Percentiles rank a stretch among this genome's conserved stretches.
Evolutionary conservation across 2,329 filamentous ascomycete genomes (phyloP).

Genomic region (Talaromyces sp.): DNA sequence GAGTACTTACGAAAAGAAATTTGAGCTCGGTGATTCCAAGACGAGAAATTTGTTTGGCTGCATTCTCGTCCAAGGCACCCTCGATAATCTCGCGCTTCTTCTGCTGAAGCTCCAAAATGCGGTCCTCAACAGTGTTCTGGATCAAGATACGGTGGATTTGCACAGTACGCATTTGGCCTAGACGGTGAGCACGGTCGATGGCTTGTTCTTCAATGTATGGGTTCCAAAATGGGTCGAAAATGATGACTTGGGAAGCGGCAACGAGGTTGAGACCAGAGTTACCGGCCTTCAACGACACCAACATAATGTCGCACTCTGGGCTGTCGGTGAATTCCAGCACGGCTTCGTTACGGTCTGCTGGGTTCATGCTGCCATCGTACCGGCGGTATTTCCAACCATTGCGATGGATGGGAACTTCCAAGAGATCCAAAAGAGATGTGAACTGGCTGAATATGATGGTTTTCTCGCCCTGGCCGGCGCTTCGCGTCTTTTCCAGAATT

Average conservation of each 20-base stretch:
- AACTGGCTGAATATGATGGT: constrained; percentile 80
- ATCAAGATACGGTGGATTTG: constrained; percentile 77
- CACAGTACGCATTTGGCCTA: constrained; percentile 72
- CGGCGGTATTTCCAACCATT: constrained; percentile 58
- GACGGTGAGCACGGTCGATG: constrained; percentile 82
- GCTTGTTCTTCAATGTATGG: constrained; percentile 90
- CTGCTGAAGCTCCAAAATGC: constrained; percentile 74
- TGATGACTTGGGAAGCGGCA: constrained; percentile 77
- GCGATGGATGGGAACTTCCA: constrained; percentile 67
- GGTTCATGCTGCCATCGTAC: constrained; percentile 73
- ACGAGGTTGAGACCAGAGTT: constrained; percentile 85
- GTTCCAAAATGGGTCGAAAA: constrained; percentile 93
- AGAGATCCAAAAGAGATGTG: constrained; percentile 70
- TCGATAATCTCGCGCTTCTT: constrained; percentile 74
- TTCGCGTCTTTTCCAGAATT: constrained; percentile 52
- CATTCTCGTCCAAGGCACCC: constrained; percentile 72
- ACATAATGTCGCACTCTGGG: constrained; percentile 61
- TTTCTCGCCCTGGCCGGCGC: constrained; percentile 59
- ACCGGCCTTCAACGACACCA: constrained; percentile 74
- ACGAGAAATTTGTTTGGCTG: constrained; percentile 61
- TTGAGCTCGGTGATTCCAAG: constrained; percentile 64
- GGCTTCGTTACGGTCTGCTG: constrained; percentile 61
- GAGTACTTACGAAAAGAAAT: constrained; percentile 58
- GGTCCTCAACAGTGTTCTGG: constrained; percentile 76
- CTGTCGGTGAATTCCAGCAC: constrained; percentile 64